Evolutionary conservation across 2,329 filamentous ascomycete species (phyloP).

Genomic region (Xylaria arbuscula): DNA sequence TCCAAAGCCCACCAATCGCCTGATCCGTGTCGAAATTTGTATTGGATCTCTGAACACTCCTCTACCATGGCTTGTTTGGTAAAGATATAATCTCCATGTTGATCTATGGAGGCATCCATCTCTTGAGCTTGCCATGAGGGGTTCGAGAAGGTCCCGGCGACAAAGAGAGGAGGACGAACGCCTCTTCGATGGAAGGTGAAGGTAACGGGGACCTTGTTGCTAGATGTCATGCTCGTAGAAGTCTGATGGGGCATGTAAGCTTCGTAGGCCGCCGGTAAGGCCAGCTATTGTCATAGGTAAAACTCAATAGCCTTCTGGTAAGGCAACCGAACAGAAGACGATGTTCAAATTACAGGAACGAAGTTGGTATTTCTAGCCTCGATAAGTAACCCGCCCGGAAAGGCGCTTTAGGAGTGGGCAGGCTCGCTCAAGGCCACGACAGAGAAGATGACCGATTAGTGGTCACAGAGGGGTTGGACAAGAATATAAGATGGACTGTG

Average conservation of each 20-base stretch:
- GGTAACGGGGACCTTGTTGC: slow-evolving; percentile 58
- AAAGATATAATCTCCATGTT: slow-evolving; percentile 68
- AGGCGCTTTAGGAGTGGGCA: slow-evolving; percentile 1
- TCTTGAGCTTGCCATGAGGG: slow-evolving; percentile 75
- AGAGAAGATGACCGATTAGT: not conserved
- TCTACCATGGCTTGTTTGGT: slow-evolving; percentile 65
- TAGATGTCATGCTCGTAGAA: slow-evolving; percentile 50
- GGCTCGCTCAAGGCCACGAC: not conserved
- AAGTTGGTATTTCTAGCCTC: not conserved
- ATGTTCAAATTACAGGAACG: slow-evolving; percentile 2
- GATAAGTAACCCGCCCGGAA: not conserved
- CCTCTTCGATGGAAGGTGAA: slow-evolving; percentile 71
- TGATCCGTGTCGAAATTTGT: slow-evolving; percentile 77
- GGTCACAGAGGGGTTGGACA: not conserved
- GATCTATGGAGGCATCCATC: slow-evolving; percentile 67
- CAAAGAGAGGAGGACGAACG: slow-evolving; percentile 73
- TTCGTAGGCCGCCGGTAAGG: slow-evolving; percentile 17
- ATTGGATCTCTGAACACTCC: slow-evolving; percentile 72
- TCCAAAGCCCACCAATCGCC: slow-evolving; percentile 78
- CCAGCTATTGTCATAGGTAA: slow-evolving; percentile 40
- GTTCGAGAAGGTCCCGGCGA: slow-evolving; percentile 75
- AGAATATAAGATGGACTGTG: not conserved
- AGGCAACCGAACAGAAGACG: not conserved
- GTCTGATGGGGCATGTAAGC: slow-evolving; percentile 28
- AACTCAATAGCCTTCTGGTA: slow-evolving; percentile 19